These are phyloP conservation scores for Sphaceloma murrayae DNA, from an alignment of 2,329 filamentous ascomycete species.

Conservation along the genomic window DNA sequence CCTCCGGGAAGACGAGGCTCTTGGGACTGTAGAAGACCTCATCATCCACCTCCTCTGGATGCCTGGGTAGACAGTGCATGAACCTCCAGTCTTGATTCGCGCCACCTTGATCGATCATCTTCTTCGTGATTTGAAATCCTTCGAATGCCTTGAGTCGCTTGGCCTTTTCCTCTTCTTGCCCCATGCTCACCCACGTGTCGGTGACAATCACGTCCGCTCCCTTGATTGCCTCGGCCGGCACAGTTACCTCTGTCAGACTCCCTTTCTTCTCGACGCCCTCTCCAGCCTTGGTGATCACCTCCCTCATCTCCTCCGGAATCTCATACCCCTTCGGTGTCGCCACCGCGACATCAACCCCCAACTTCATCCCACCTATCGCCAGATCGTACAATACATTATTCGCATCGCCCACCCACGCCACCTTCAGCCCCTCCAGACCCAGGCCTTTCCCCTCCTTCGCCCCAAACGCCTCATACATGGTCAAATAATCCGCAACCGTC, in stretches of 20 bases:
- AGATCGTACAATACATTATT: conserved; percentile 97
- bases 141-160: conserved; percentile 71
- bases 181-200: conserved; percentile 98
- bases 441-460: conserved; percentile 40
- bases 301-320: conserved; percentile 65
- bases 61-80: conserved; percentile 94
- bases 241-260: conserved; percentile 61
- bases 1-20: conserved; percentile 86
- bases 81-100: conserved; percentile 90
- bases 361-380: conserved; percentile 76
- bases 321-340: conserved; percentile 78
- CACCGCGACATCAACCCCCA: conserved; percentile 76
- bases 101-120: conserved; percentile 72
- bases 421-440: conserved; percentile 71
- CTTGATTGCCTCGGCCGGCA: conserved; percentile 77
- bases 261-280: conserved; percentile 50
- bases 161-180: conserved; percentile 76
- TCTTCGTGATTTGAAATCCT: conserved; percentile 84
- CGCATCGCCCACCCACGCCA: conserved; percentile 92
- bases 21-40: conserved; percentile 84
- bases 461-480: conserved; percentile 66
- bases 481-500: conserved; percentile 87
- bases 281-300: conserved; percentile 58
- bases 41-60: conserved; percentile 85
- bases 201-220: conserved; percentile 84